These are phyloP conservation scores for Tricholoma terreum DNA, from an alignment of 768 basidiomycete genomes.

Conservation along the genomic window DNA sequence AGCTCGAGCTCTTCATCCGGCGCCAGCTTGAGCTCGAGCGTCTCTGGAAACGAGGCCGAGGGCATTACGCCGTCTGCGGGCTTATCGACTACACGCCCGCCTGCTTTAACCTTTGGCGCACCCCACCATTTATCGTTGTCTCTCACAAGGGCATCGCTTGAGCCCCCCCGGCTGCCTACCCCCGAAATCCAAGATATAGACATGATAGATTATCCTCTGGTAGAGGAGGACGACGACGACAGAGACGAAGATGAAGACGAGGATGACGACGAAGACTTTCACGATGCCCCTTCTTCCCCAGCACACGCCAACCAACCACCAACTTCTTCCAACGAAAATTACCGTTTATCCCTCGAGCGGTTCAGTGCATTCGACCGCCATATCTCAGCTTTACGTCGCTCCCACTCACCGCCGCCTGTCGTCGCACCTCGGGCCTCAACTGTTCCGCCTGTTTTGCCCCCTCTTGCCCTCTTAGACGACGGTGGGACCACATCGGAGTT, in stretches of 20 bases:
- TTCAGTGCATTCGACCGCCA: slow-evolving; percentile 54
- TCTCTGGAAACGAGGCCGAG: slow-evolving; percentile 7
- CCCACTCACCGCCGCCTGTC: slow-evolving; percentile 23
- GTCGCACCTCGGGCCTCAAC: slow-evolving; percentile 20
- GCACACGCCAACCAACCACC: slow-evolving; percentile 1
- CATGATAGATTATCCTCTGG: slow-evolving; percentile 42
- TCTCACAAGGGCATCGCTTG: slow-evolving; percentile 13
- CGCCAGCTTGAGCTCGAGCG: slow-evolving; percentile 13
- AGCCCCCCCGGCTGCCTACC: slow-evolving; percentile 40
- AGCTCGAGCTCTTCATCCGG: slow-evolving; percentile 16
- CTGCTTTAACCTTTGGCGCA: slow-evolving; percentile 9
- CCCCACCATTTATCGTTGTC: slow-evolving; percentile 19
- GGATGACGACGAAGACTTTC: background rate
- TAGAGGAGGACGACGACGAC: slow-evolving; percentile 2
- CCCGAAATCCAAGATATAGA: slow-evolving; percentile 49
- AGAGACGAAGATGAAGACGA: slow-evolving; percentile 16
- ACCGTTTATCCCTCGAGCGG: slow-evolving; percentile 45
- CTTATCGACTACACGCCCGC: slow-evolving; percentile 13
- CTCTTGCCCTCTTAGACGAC: slow-evolving; percentile 28
- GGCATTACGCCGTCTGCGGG: slow-evolving; percentile 3
- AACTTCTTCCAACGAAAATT: slow-evolving; percentile 29
- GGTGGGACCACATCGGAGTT: background rate
- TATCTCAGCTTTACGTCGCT: slow-evolving; percentile 46
- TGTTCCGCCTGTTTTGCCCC: slow-evolving; percentile 34
- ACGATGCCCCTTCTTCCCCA: slow-evolving; percentile 2